phyloP scores from a whole-genome alignment of 2,329 filamentous ascomycete genomes.

The Calonectria leucothoes region DNA sequence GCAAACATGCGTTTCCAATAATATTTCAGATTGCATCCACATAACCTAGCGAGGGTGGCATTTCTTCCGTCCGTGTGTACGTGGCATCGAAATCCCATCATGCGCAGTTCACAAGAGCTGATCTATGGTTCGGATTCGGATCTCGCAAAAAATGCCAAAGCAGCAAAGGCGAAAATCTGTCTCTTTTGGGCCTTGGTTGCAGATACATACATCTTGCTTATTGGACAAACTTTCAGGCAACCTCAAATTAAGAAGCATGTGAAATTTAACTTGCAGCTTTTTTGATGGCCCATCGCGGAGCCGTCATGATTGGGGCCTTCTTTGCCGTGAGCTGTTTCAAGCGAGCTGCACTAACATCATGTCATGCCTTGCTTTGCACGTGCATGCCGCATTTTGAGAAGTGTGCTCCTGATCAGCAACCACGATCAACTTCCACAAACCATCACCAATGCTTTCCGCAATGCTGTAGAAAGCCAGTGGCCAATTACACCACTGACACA shows the following conservation, averaged over 20 bases:
- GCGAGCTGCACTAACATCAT: not conserved
- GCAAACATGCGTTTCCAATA: not conserved
- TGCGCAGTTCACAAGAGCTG: not conserved
- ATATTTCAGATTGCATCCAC: not conserved
- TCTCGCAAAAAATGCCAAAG: not conserved
- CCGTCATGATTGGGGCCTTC: not conserved
- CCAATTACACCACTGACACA: not conserved
- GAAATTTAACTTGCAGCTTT: not conserved
- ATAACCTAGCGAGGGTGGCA: not conserved
- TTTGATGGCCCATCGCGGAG: not conserved
- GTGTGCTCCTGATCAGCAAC: not conserved
- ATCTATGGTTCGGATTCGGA: not conserved
- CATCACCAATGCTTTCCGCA: not conserved
- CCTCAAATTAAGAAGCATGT: not conserved
- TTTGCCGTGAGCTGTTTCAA: not conserved
- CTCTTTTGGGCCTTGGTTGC: not conserved
- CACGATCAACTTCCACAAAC: not conserved
- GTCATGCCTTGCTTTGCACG: conserved; percentile 5
- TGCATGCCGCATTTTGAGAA: not conserved
- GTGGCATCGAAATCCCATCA: not conserved
- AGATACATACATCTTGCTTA: not conserved
- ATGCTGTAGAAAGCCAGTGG: not conserved
- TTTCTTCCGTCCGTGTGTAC: not conserved
- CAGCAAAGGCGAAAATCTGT: not conserved
- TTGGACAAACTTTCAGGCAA: not conserved